Evolutionary conservation across 805 yeast genomes (phyloP).

Genomic region (Ogataea nitratoaversa): DNA sequence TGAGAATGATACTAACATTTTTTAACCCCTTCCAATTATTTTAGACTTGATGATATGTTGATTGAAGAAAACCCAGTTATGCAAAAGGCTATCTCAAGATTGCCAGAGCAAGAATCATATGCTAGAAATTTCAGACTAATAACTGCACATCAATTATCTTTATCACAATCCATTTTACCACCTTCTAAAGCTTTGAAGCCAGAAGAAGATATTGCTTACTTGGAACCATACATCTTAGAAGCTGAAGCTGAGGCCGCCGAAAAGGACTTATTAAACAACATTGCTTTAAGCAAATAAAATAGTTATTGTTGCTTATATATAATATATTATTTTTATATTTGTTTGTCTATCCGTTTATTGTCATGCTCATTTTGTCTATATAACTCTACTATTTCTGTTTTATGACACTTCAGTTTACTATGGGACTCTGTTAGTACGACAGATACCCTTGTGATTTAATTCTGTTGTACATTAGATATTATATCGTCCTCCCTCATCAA

Average conservation of each 20-base stretch:
- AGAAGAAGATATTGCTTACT: slow-evolving; percentile 77
- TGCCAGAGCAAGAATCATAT: slow-evolving; percentile 79
- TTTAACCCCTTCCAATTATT: slow-evolving; percentile 1
- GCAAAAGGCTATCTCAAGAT: slow-evolving; percentile 84
- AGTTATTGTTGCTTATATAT: background rate
- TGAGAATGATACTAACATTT: slow-evolving; percentile 11
- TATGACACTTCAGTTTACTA: background rate
- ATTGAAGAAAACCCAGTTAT: slow-evolving; percentile 82
- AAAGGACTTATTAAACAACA: slow-evolving; percentile 83
- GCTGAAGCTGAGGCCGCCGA: slow-evolving; percentile 91
- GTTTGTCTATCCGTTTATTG: no score
- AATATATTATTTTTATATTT: background rate
- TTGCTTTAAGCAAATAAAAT: slow-evolving; percentile 26
- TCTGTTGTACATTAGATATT: no score
- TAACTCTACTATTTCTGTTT: background rate
- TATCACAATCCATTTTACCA: slow-evolving; percentile 84
- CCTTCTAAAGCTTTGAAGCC: slow-evolving; percentile 70
- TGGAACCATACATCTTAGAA: slow-evolving; percentile 86
- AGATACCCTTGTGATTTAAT: no score
- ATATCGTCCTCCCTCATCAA: no score
- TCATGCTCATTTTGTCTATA: background rate
- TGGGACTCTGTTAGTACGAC: no score
- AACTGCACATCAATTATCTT: slow-evolving; percentile 85
- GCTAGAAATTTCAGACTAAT: slow-evolving; percentile 90
- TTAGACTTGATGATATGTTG: slow-evolving; percentile 76